phyloP scores from a whole-genome alignment of 106 monocot genomes.

The Chionographis japonica region DNA sequence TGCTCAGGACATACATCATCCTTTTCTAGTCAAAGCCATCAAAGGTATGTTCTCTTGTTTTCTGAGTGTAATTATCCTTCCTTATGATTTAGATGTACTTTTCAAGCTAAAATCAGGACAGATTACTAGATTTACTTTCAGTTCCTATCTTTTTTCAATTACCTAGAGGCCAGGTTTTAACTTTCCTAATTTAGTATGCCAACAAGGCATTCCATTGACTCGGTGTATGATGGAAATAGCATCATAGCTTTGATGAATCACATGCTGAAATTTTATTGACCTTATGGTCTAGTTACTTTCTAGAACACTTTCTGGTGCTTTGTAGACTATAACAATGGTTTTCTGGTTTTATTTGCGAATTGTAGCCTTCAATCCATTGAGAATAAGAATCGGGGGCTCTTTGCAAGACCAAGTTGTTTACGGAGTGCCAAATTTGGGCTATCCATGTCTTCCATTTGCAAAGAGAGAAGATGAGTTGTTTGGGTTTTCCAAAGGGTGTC shows the following conservation, averaged over 20 bases:
- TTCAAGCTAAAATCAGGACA: not conserved
- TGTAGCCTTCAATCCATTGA: slow-evolving; percentile 50
- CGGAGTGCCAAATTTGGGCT: slow-evolving; percentile 3
- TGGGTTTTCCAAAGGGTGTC: slow-evolving; percentile 75
- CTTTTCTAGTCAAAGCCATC: slow-evolving; percentile 60
- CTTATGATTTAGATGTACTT: not conserved
- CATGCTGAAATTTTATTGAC: no score
- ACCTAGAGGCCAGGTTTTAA: no score
- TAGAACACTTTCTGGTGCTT: not conserved
- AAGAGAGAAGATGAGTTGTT: slow-evolving; percentile 48
- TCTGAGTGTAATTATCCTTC: not conserved
- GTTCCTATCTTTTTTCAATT: no score
- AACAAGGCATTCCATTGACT: no score
- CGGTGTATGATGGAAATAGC: no score
- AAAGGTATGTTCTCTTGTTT: slow-evolving; percentile 34
- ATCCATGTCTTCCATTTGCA: slow-evolving; percentile 49
- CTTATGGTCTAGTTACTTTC: no score
- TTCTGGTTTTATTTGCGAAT: no score
- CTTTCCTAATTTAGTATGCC: no score
- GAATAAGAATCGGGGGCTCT: slow-evolving; percentile 22
- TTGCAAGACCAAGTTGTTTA: slow-evolving; percentile 22
- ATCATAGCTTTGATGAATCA: no score
- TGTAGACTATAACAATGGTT: not conserved
- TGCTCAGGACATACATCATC: slow-evolving; percentile 57
- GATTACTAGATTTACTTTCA: no score